Evolutionary conservation across 371 early-diverging fungal species (phyloP), one percentile per base, ranked within the genome.

Genomic region (Rhizopus delemar): DNA sequence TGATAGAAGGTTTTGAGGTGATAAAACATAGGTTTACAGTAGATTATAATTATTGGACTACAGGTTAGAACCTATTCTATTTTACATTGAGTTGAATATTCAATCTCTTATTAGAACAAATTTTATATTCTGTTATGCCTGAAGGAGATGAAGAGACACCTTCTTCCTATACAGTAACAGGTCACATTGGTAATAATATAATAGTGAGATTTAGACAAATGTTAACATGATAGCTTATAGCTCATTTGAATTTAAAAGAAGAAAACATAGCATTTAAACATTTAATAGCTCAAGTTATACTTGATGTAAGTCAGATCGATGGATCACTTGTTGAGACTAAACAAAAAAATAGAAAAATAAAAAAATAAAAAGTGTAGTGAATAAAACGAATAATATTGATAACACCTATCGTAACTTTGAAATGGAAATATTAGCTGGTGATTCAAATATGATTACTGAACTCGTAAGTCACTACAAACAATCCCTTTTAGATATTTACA

Each of bases 351-450:
- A 92, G 90, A 98, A 97, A 87, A 91, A 90, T 71, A 86, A 86
- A 31, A 84, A 85, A 36, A 86, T 99, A 31, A 78, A 79, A 39
- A 95, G 93, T 8, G 97, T 99, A 3, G 97, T 99, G 51, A 98
- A 97, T 82, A 99, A 99, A 76, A 85, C 87, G 15, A 94, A 93
- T 68, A 80, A 82, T 34, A 99, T 99, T 56, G 97, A 99, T 72
- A 91, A 90, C 66, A 94, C 93, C 0, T 99, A 93, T 74, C 87
- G 99, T 34, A 92, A 90, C 68, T 98, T 99, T 75, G 78, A 93
- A 63, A 95, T 99, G 96, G 98, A 99, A 68, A 70, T 99, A 6
- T 74, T 99, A 8, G 97, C 96, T 3, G 98, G 98, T 33, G 86
- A 88, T 15, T 73, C 83, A 35, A 81, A 94, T 56, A 87, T 93